These are phyloP conservation scores for Neurospora sp. DNA, from an alignment of 495 filamentous ascomycete genomes.

Conservation along the genomic window DNA sequence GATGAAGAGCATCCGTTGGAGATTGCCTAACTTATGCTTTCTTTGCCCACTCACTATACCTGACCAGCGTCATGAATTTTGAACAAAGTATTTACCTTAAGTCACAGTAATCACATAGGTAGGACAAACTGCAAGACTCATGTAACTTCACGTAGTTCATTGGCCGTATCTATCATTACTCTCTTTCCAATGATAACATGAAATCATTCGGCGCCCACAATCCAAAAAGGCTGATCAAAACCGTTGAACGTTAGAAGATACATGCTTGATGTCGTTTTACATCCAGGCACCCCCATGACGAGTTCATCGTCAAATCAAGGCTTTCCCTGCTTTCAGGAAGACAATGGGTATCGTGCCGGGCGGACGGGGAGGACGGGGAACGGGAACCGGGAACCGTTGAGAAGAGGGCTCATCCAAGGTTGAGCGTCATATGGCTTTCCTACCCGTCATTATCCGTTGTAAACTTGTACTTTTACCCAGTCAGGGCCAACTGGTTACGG, in stretches of 20 bases:
- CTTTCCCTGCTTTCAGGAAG: background rate
- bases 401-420: background rate
- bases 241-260: background rate
- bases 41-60: background rate
- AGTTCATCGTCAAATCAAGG: background rate
- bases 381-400: background rate
- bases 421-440: background rate
- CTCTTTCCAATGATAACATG: background rate
- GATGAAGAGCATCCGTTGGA: background rate
- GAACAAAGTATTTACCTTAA: background rate
- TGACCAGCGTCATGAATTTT: background rate
- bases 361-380: background rate
- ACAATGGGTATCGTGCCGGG: background rate
- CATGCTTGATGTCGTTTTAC: too few relatives aligned
- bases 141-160: background rate
- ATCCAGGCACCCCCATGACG: too few relatives aligned
- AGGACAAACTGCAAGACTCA: background rate
- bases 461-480: too few relatives aligned
- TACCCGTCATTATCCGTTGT: background rate
- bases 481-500: background rate
- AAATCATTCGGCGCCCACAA: background rate
- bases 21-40: background rate
- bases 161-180: background rate
- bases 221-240: background rate
- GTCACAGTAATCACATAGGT: background rate